Percentiles rank a stretch among this genome's conserved stretches.
phyloP scores from a whole-genome alignment of 2,329 filamentous ascomycete genomes.

The Graphilbum sp. region DNA sequence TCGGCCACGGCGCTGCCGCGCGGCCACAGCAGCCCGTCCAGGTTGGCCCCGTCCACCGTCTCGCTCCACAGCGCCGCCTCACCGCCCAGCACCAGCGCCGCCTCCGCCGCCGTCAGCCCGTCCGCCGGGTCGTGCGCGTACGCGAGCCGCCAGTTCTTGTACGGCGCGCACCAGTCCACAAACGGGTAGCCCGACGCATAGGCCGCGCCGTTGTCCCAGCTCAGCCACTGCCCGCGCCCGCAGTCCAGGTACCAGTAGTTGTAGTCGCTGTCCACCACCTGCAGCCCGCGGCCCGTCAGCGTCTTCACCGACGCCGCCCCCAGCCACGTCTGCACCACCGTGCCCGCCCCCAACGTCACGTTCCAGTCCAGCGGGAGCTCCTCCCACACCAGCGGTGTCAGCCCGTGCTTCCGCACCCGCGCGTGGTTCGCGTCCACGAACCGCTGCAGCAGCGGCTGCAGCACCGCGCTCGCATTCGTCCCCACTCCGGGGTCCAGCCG shows the following conservation, averaged over 20 bases:
- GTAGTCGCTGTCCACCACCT: constrained; percentile 60
- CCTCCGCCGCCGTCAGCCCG: constrained; percentile 42
- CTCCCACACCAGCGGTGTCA: constrained; percentile 74
- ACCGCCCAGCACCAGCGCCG: constrained; percentile 59
- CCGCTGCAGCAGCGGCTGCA: constrained; percentile 61
- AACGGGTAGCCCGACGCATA: constrained; percentile 48
- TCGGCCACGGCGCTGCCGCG: constrained; percentile 58
- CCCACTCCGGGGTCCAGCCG: constrained; percentile 55
- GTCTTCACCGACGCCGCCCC: constrained; percentile 43
- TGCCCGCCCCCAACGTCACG: constrained; percentile 51
- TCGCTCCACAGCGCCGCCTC: constrained; percentile 75
- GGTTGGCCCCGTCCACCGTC: constrained; percentile 55
- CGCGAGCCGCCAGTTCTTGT: constrained; percentile 66
- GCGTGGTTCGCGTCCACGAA: constrained; percentile 58
- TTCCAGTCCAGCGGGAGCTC: constrained; percentile 73
- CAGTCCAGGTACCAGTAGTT: constrained; percentile 77
- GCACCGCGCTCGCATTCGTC: constrained; percentile 45
- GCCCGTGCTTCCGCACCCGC: constrained; percentile 43
- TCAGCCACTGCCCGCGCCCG: constrained; percentile 63
- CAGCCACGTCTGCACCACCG: constrained; percentile 67
- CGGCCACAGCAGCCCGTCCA: constrained; percentile 68
- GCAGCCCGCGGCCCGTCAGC: constrained; percentile 46
- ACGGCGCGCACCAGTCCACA: constrained; percentile 64
- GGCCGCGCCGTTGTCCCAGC: constrained; percentile 42
- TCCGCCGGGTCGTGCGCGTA: constrained; percentile 64